Evolutionary conservation across 352 stramenopile species (phyloP), one percentile per base, ranked within the genome.

Genomic region (Phytophthora cactorum): DNA sequence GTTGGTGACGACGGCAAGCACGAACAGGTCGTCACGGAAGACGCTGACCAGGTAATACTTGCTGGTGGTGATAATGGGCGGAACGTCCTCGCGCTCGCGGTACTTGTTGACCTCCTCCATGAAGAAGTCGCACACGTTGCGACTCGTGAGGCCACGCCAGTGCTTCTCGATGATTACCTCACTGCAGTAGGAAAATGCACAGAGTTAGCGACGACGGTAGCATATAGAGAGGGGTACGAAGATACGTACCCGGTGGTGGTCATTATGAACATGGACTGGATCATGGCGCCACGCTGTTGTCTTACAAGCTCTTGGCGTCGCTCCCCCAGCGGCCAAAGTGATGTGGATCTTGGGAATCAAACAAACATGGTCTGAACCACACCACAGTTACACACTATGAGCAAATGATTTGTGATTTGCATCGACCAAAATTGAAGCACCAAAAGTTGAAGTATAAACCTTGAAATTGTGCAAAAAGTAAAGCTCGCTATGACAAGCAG

Each of bases 151-250:
- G 3, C 92, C 96, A 28, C 97, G 94, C 91, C 98, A 99, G 77
- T 99, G 97, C 71, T 98, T 98, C 81, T 99, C 97, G 71, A 99
- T 98, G 64, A 99, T 91, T 50, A 99, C 91, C 83, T 99, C 97
- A 66, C 89, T 96, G 66, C 14, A 60, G 3, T 44, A 47, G 29
- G 52, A 14, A 36, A 1, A 55, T 39, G 12, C 1, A 39, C 5
- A 34, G 32, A 39, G 66, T 70, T 36, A 82, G 58, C 52, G 8
- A 53, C 14, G 11, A 29, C 28, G 10, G 32, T 7, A 52, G 11
- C 25, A 39, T 12, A 52, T 15, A 27, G 12, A 25, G 15, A 62
- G 5, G 12, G 9, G 45, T 28, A 52, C 5, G 28, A 27, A 10
- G 28, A 22, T 9, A 74, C 76, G 62, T 72, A 91, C 74, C 97